Base-by-base conservation (phyloP, 441 rosid genomes). In the Geranium incanum region DNA sequence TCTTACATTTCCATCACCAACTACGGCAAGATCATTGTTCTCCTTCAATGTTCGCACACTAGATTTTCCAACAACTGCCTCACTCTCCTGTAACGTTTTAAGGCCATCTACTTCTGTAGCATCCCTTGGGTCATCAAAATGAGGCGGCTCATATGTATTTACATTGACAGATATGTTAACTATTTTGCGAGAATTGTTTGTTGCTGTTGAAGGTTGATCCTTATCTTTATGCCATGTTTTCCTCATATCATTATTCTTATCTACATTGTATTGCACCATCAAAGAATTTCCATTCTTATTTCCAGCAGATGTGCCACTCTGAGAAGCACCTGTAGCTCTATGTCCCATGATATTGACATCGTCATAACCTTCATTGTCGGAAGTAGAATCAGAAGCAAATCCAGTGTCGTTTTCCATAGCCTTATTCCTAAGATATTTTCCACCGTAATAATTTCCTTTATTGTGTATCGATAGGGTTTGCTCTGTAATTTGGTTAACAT, bases 1-100 rank as follows among this genome's bases (percentile, higher is more conserved):
- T 80, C 96, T 83, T 84, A 95, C 99, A 81, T 77, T 84, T 82
- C 89, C 90, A 82, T 86, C 83, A 69, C 84, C 77, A 71, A 75
- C 79, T 8, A 80, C 18, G 38, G 68, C 75, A 36, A 66, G 74
- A 55, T 68, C 76, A 75, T 69, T 73, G 72, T 83, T 90, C 76
- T 78, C 86, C 72, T 76, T 79, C 74, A 84, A 72, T 63, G 74
- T 66, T 75, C 63, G 84, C 3, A 52, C 43, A 70, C 52, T 81
- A 70, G 80, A 68, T 75, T 80, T 84, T 71, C 75, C 74, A 8
- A 79, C 72, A 43, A 63, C 81, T 50, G 77, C 64, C 72, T 79
- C 81, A 52, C 69, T 79, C 72, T 72, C 81, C 71, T 70, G 78
- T 71, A 80, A 62, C 70, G 81, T 80, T 78, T 81, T 84, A 74